Percentiles rank a stretch among this genome's conserved stretches.
Evolutionary conservation across 208 protist genomes (phyloP).

Genomic region (Acanthamoeba lenticulata): DNA sequence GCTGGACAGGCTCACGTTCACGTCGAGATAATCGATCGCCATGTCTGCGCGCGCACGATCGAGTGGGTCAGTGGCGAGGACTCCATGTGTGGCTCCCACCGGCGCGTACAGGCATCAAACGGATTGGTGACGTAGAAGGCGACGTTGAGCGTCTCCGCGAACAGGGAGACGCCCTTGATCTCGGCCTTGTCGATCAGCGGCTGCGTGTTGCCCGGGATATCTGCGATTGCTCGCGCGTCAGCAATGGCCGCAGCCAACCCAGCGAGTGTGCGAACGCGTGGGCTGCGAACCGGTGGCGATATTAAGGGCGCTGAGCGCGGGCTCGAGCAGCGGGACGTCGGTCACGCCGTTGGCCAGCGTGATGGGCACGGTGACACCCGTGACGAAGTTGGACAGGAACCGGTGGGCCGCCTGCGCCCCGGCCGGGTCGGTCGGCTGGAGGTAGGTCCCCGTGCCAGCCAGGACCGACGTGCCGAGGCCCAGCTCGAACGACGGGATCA

Average conservation of each 20-base stretch:
- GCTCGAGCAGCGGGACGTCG: background rate
- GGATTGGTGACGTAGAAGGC: background rate
- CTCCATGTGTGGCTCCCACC: background rate
- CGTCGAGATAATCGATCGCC: background rate
- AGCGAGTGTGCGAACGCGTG: background rate
- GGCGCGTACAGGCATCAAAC: background rate
- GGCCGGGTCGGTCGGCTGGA: background rate
- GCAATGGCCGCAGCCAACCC: too few species aligned
- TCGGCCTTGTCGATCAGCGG: background rate
- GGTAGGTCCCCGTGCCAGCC: background rate
- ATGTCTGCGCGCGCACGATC: background rate
- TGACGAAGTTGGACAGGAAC: slow-evolving; percentile 21
- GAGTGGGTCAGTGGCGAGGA: background rate
- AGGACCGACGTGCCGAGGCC: background rate
- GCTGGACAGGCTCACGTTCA: background rate
- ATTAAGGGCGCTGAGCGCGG: background rate
- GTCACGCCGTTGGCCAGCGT: slow-evolving; percentile 14
- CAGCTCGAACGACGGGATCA: background rate
- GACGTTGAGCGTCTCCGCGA: background rate
- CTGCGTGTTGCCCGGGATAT: background rate
- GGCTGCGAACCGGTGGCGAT: background rate
- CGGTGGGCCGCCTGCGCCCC: background rate
- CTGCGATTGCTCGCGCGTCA: background rate
- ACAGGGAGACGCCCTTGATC: background rate
- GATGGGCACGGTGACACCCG: background rate